A percentile compares a stretch with the other conserved stretches of the same genome.
Conservation (phyloP, 257 asterid genomes). For the Ophiorrhiza pumila region DNA sequence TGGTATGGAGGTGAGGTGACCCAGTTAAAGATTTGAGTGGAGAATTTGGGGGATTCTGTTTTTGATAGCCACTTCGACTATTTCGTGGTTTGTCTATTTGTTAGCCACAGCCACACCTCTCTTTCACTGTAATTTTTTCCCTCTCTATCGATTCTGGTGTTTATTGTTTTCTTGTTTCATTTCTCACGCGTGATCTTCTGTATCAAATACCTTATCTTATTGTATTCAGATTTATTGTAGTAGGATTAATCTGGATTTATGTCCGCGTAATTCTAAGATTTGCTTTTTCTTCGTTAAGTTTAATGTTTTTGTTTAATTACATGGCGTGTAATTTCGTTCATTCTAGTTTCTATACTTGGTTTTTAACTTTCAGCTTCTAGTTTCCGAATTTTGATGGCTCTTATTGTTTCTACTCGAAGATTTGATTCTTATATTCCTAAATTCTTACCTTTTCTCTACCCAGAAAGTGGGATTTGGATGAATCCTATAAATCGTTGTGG, state of each 20-base stretch:
- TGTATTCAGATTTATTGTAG: constrained; percentile 3
- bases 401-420: not conserved
- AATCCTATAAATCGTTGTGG: constrained; percentile 29
- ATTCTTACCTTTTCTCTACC: constrained; percentile 9
- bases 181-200: not conserved
- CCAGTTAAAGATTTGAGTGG: constrained; percentile 12
- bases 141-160: not conserved
- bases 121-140: not conserved
- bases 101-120: not conserved
- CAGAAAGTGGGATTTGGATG: constrained; percentile 31
- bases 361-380: not conserved
- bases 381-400: constrained; percentile 5
- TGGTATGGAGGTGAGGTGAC: constrained; percentile 16
- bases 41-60: constrained; percentile 5
- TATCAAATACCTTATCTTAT: not conserved
- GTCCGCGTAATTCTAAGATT: constrained; percentile 1
- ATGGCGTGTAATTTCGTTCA: not conserved
- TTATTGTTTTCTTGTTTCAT: not conserved
- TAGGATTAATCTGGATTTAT: constrained; percentile 6
- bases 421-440: not conserved
- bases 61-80: not conserved
- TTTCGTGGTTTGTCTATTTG: not conserved
- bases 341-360: not conserved
- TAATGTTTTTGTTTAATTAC: not conserved
- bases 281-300: not conserved